Evolutionary conservation across 345 rosid species (phyloP).

Genomic region (Dimocarpus longan): DNA sequence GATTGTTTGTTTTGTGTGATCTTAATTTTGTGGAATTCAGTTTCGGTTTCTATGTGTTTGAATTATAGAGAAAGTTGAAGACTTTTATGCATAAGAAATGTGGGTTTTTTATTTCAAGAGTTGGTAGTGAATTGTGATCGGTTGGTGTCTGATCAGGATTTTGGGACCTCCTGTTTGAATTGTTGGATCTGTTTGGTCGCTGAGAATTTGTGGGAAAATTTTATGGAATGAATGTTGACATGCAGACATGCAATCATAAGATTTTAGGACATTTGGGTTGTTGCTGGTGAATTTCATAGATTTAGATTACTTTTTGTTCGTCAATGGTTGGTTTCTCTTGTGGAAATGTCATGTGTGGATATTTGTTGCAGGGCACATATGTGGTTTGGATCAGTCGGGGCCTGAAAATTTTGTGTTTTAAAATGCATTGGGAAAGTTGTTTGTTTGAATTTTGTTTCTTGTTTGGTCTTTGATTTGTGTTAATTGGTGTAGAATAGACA

Average conservation of each 20-base stretch:
- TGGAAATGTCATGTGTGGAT: neutral
- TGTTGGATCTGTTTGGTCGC: slow-evolving; percentile 12
- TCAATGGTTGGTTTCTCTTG: neutral
- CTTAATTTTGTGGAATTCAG: slow-evolving; percentile 10
- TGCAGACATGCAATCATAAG: neutral
- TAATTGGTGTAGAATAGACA: neutral
- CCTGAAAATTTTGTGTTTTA: neutral
- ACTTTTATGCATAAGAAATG: neutral
- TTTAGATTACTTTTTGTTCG: neutral
- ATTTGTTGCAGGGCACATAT: neutral
- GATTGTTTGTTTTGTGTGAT: neutral
- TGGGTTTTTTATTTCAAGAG: neutral
- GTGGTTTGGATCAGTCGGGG: neutral
- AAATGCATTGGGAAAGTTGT: neutral
- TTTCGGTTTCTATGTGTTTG: slow-evolving; percentile 8
- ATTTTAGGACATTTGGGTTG: neutral
- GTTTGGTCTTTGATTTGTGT: neutral
- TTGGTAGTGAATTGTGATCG: neutral
- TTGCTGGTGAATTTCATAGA: neutral
- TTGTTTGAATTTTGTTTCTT: neutral
- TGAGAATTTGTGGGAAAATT: slow-evolving; percentile 6
- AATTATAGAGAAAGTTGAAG: neutral
- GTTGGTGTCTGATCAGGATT: slow-evolving; percentile 26
- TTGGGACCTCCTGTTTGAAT: slow-evolving; percentile 21
- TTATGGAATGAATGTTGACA: neutral